Evolutionary conservation across 2,329 filamentous ascomycete genomes (phyloP).

Genomic region (Coniochaeta sp.): DNA sequence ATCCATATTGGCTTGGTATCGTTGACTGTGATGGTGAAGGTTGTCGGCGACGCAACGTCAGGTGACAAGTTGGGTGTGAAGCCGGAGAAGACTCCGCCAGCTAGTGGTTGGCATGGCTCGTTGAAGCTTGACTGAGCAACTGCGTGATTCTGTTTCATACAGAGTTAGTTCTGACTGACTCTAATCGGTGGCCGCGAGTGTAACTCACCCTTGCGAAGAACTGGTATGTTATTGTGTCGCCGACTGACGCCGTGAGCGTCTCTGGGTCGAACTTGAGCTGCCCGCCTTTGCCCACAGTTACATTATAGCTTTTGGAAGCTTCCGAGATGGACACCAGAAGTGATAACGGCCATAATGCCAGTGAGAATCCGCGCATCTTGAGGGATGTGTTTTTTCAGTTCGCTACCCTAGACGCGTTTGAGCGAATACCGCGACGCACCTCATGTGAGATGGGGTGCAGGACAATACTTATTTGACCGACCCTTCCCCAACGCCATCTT

Average conservation of each 20-base stretch:
- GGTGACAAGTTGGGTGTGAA: slow-evolving; percentile 26
- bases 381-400: background rate
- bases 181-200: background rate
- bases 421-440: background rate
- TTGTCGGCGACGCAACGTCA: slow-evolving; percentile 23
- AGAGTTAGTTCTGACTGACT: background rate
- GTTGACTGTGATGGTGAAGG: slow-evolving; percentile 37
- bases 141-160: slow-evolving; percentile 28
- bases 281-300: slow-evolving; percentile 29
- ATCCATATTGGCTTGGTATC: slow-evolving; percentile 40
- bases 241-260: slow-evolving; percentile 22
- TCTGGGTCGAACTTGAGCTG: slow-evolving; percentile 30
- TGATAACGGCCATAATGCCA: slow-evolving; percentile 16
- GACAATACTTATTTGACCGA: background rate
- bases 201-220: slow-evolving; percentile 28
- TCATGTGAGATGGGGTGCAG: slow-evolving; percentile 4
- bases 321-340: slow-evolving; percentile 19
- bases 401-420: background rate
- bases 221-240: slow-evolving; percentile 32
- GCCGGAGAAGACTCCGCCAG: slow-evolving; percentile 32
- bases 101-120: slow-evolving; percentile 29
- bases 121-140: slow-evolving; percentile 32
- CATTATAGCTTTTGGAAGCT: slow-evolving; percentile 20
- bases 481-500: background rate
- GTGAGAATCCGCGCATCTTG: slow-evolving; percentile 22